Base-by-base conservation (phyloP, 306 rosid species). In the Abrus pulchellus region DNA sequence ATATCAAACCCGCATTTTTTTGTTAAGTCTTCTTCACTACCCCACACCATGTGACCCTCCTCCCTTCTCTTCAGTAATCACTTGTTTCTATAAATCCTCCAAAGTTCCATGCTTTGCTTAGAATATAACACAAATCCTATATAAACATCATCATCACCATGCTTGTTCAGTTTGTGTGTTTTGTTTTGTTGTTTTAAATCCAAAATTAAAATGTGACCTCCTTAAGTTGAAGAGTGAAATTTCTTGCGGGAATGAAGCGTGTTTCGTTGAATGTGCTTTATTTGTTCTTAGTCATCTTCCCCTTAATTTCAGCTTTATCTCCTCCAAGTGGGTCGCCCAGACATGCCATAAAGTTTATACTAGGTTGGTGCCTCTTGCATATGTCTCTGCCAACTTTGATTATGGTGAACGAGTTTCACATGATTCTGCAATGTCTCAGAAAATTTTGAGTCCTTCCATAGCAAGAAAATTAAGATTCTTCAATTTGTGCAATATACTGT, bases 1-100 rank as follows among this genome's bases (percentile, higher is more conserved):
- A 68, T 74, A 77, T 82, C 84, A 75, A 75, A 83, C 94, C 91
- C 89, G 88, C 90, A 86, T 68, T 85, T 91, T 91, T 89, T 82
- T 48, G 77, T n/a, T 28, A 78, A 55, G 76, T 83, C 87, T 82
- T 87, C 80, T 4, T 56, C 74, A 8, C 30, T 67, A 44, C 88
- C 86, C 88, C 88, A 66, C 89, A 34, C 76, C 90, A 90, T 85
- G 87, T 91, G 88, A 67, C 64, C 7, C 61, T 33, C 54, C 52
- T 45, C 75, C 62, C 34, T 9, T 43, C 36, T 14, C 14, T 43
- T 40, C 6, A 29, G 3, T 52, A 29, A 10, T 13, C 55, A 50
- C 44, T 68, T 74, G 14, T 40, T 57, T 32, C 78, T 81, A 77
- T 80, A 77, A 71, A 72, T 73, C 74, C 45, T 57, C 67, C 38